A percentile compares a stretch with the other conserved stretches of the same genome.
These are phyloP conservation scores for Vaccinium macrocarpon DNA, from an alignment of 148 eudicot genomes.

Conservation along the genomic window DNA sequence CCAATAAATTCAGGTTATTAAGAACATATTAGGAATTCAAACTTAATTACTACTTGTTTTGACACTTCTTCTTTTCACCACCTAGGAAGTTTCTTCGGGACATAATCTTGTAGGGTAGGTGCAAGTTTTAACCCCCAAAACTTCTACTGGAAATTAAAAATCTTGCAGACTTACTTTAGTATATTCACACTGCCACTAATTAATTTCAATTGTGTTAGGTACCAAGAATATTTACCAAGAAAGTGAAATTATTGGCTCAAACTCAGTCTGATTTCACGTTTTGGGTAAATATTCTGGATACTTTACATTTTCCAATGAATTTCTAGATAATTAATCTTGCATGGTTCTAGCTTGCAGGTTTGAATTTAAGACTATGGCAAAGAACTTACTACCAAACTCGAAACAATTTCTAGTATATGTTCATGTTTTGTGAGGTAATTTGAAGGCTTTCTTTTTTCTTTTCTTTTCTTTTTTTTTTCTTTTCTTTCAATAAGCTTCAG, in stretches of 20 bases:
- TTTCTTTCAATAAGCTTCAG: not conserved
- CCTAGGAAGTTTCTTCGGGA: not conserved
- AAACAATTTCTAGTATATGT: not conserved
- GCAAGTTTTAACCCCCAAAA: not conserved
- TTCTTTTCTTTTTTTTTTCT: not conserved
- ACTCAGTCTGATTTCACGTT: too few relatives aligned
- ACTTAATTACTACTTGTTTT: not conserved
- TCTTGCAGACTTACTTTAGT: not conserved
- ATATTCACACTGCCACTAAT: not conserved
- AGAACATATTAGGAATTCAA: not conserved
- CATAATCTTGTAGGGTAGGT: not conserved
- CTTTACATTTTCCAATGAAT: too few relatives aligned
- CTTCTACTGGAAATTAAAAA: not conserved
- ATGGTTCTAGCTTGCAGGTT: not conserved
- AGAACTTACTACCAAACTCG: too few relatives aligned
- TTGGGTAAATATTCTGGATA: too few relatives aligned
- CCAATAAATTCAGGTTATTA: constrained; percentile 5
- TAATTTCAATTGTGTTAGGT: too few relatives aligned
- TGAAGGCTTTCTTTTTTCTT: not conserved
- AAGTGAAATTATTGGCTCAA: too few relatives aligned
- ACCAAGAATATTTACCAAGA: too few relatives aligned
- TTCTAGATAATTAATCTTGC: not conserved
- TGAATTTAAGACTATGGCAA: not conserved
- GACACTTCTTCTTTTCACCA: constrained; percentile 3
- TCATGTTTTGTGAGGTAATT: not conserved